Evolutionary conservation across 257 asterid genomes (phyloP), one percentile per base, ranked within the genome.

Genomic region (Asclepias syriaca): DNA sequence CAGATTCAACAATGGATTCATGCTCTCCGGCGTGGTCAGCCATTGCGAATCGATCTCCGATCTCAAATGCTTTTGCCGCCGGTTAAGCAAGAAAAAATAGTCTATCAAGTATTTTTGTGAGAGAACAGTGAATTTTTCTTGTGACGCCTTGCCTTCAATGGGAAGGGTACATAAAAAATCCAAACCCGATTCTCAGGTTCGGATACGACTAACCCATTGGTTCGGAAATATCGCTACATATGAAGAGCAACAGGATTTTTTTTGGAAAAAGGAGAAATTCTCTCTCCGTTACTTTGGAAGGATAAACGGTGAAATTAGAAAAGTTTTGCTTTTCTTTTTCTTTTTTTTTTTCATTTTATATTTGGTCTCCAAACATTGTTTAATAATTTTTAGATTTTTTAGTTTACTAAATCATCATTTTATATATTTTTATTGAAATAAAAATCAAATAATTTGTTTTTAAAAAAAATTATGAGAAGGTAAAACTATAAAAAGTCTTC

Each of bases 21-120:
- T 81, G 85, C 39, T 83, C 91, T 66, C 79, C 85, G 77, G 80
- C 78, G 78, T 84, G 90, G 75, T 90, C 96, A 61, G 95, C 89
- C 95, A 90, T 90, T 67, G 82, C 1, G 68, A 65, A 82, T 69
- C 56, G 77, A 74, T 64, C 64, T 76, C 84, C 87, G 84, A 81
- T 80, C 77, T 65, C 67, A 69, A 70, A 34, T 29, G 48, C 16
- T 68, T 50, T 72, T 18, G 81, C 83, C 82, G 85, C 82, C 80
- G 83, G 73, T 27, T 13, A 65, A 37, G 13, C 19, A 55, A 24
- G 27, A 70, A 54, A 66, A 32, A 46, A 72, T 72, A 64, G 9
- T 68, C 1, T 11, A 3, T 14, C n/a, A 22, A 72, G n/a, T 39
- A 53, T 72, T 9, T 24, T 34, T 14, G 37, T 70, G 32, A n/a